A percentile compares a stretch with the other conserved stretches of the same genome.
Conservation (phyloP, 2,329 filamentous ascomycete species). For the Chaetomium sp. region DNA sequence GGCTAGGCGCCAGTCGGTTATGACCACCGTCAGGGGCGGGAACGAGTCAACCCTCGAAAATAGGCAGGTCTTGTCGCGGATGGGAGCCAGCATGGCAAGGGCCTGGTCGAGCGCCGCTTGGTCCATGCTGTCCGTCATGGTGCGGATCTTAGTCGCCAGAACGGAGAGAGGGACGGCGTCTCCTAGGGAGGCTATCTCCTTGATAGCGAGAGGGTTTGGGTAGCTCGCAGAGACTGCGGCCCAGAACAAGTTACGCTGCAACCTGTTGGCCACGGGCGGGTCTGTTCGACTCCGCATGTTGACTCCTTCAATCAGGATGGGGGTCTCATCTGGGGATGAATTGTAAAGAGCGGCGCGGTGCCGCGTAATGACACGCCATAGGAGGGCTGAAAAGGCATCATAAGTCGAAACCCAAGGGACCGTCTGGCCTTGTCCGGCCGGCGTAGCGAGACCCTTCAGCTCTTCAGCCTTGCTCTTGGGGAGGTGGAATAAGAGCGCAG, state of each 20-base stretch:
- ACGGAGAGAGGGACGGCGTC: constrained; percentile 40
- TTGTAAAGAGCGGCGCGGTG: constrained; percentile 42
- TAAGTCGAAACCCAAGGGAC: constrained; percentile 48
- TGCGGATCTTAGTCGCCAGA: constrained; percentile 44
- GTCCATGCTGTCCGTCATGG: constrained; percentile 42
- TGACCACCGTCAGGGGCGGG: constrained; percentile 42
- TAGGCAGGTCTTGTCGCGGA: constrained; percentile 44
- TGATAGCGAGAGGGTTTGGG: constrained; percentile 37
- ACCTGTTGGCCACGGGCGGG: constrained; percentile 40
- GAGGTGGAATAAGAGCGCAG: constrained; percentile 46
- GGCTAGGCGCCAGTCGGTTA: constrained; percentile 43
- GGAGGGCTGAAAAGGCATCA: constrained; percentile 47
- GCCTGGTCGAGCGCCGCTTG: constrained; percentile 39
- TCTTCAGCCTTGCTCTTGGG: constrained; percentile 47
- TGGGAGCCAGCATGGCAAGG: constrained; percentile 40
- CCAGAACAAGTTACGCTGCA: constrained; percentile 44
- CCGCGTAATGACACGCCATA: constrained; percentile 46
- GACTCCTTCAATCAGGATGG: constrained; percentile 41
- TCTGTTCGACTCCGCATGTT: constrained; percentile 44
- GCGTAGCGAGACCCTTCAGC: constrained; percentile 44
- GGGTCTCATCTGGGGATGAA: constrained; percentile 33
- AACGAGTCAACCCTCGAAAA: constrained; percentile 42
- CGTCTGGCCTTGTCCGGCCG: constrained; percentile 35
- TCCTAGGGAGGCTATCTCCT: constrained; percentile 27
- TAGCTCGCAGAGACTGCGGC: constrained; percentile 36